Conservation (phyloP, 1,139 yeast genomes). For the Candida tetrigidarum region DNA sequence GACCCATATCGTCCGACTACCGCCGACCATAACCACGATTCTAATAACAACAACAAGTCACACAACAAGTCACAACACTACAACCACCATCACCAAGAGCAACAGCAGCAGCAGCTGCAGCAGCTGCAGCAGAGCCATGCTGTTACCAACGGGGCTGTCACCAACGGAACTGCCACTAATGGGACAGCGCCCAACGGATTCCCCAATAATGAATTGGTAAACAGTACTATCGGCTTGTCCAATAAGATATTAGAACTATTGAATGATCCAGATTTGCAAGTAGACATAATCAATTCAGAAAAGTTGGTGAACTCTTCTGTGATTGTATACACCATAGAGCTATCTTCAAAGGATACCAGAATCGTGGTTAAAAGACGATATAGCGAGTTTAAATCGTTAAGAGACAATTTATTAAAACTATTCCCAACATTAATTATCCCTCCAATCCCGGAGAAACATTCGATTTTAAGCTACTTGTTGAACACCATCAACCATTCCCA, state of each 20-base stretch:
- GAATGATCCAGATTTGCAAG: slow-evolving; percentile 28
- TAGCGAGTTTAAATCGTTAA: slow-evolving; percentile 56
- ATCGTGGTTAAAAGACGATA: slow-evolving; percentile 53
- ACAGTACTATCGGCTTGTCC: slow-evolving; percentile 45
- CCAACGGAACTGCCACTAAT: slow-evolving; percentile 8
- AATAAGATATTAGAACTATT: slow-evolving; percentile 37
- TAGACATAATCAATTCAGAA: slow-evolving; percentile 42
- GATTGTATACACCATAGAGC: slow-evolving; percentile 44
- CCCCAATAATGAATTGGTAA: slow-evolving; percentile 29
- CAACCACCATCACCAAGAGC: too few relatives aligned
- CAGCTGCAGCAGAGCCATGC: too few relatives aligned
- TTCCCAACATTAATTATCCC: slow-evolving; percentile 58
- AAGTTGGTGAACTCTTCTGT: slow-evolving; percentile 42
- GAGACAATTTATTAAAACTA: slow-evolving; percentile 47
- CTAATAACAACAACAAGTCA: neutral
- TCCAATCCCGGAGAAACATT: slow-evolving; percentile 63
- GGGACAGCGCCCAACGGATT: slow-evolving; percentile 8
- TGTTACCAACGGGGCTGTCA: too few relatives aligned
- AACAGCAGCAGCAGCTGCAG: too few relatives aligned
- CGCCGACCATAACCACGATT: slow-evolving; percentile 6
- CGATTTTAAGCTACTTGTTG: slow-evolving; percentile 45
- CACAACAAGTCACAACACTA: slow-evolving; percentile 8
- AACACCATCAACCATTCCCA: slow-evolving; percentile 43
- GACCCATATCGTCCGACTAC: slow-evolving; percentile 29
- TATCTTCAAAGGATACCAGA: slow-evolving; percentile 22